Percentiles rank a stretch among this genome's conserved stretches.
Conservation (phyloP, 2,329 filamentous ascomycete species). For the Sporothrix phasma region DNA sequence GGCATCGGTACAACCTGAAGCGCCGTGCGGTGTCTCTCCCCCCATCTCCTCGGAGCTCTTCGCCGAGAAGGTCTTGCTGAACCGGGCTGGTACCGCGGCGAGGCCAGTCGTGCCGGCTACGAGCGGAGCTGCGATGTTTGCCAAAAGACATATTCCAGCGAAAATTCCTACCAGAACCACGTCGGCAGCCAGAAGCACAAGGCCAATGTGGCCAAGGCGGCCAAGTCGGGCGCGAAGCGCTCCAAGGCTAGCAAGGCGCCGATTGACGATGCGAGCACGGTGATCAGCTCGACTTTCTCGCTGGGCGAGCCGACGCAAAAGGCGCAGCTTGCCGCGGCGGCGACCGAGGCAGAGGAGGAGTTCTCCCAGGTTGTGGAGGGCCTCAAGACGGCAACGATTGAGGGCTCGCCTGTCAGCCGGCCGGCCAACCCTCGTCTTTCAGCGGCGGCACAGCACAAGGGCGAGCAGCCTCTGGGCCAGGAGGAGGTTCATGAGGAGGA, state of each 20-base stretch:
- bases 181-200: conserved; percentile 85
- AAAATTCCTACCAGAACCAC: conserved; percentile 93
- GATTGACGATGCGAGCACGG: conserved; percentile 59
- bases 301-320: conserved; percentile 64
- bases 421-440: conserved; percentile 42
- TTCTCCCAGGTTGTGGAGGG: conserved; percentile 69
- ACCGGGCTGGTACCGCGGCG: conserved; percentile 76
- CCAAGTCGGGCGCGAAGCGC: conserved; percentile 33
- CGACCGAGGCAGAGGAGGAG: conserved; percentile 51
- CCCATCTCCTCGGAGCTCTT: conserved; percentile 84
- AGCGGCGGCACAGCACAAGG: conserved; percentile 32
- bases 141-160: conserved; percentile 88
- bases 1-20: conserved; percentile 98
- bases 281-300: conserved; percentile 86
- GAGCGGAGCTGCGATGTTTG: conserved; percentile 75
- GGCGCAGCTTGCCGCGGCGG: conserved; percentile 31
- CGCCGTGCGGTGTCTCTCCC: conserved; percentile 83
- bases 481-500: conserved; percentile 6
- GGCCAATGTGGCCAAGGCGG: conserved; percentile 54
- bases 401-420: conserved; percentile 43
- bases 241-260: conserved; percentile 37
- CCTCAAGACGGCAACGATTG: conserved; percentile 53
- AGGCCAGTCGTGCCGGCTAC: conserved; percentile 79
- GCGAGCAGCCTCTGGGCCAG: conserved; percentile 31
- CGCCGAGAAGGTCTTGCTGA: conserved; percentile 88